These are phyloP conservation scores for Ophiostoma australiae DNA, from an alignment of 2,329 filamentous ascomycete species.

Conservation along the genomic window DNA sequence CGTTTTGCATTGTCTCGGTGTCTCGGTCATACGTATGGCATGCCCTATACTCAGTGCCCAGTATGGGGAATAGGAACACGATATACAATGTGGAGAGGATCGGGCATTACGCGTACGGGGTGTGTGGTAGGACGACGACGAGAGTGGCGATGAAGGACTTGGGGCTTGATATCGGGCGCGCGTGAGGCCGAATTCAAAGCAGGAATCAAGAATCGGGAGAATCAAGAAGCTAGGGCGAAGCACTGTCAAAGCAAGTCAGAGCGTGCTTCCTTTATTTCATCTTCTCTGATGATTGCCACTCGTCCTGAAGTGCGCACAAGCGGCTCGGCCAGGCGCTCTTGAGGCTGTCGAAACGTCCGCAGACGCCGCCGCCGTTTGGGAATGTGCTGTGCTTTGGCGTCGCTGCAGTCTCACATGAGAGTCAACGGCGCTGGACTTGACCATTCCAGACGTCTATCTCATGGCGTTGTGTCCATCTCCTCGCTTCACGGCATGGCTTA, in stretches of 20 bases:
- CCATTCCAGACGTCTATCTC: neutral
- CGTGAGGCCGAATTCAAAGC: neutral
- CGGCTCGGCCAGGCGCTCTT: neutral
- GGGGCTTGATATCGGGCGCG: no score
- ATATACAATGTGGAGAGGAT: neutral
- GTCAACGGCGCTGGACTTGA: neutral
- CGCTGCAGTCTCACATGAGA: neutral
- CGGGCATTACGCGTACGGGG: conserved; percentile 9
- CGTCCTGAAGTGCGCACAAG: neutral
- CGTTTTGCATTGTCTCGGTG: neutral
- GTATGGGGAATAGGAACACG: neutral
- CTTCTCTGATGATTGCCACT: no score
- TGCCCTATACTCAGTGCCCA: no score
- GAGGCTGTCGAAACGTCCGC: neutral
- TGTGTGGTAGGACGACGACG: conserved; percentile 9
- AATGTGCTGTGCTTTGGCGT: neutral
- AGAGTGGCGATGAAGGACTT: neutral
- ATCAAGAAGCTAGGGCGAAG: neutral
- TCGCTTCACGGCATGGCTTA: neutral
- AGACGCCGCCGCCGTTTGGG: neutral
- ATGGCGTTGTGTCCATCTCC: neutral
- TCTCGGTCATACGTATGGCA: neutral
- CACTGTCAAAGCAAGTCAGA: neutral
- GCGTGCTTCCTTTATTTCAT: no score
- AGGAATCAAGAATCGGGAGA: no score